A percentile compares a stretch with the other conserved stretches of the same genome.
phyloP scores from a whole-genome alignment of 306 rosid genomes.

The Lathyrus tuberosus region DNA sequence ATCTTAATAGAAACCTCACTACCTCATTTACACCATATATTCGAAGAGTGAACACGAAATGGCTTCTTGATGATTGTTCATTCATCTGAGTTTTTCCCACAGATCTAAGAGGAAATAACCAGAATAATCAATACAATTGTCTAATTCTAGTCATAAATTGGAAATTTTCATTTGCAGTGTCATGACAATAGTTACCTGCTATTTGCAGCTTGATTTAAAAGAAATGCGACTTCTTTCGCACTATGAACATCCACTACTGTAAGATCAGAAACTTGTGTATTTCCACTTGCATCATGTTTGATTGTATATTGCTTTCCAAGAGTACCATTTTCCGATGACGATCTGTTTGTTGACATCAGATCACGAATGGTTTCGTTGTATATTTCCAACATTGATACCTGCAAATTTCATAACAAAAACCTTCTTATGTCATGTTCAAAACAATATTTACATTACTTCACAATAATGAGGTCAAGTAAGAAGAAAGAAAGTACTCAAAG shows the following conservation, averaged over 20 bases:
- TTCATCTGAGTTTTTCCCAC: constrained; percentile 99
- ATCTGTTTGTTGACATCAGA: constrained; percentile 67
- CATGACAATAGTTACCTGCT: constrained; percentile 67
- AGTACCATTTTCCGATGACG: constrained; percentile 66
- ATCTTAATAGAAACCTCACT: constrained; percentile 32
- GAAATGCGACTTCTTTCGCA: constrained; percentile 86
- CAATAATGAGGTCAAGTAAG: constrained; percentile 8
- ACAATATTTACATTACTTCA: background rate
- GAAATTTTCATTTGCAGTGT: constrained; percentile 1
- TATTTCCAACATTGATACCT: constrained; percentile 99
- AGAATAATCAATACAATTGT: constrained; percentile 23
- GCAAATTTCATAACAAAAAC: constrained; percentile 13
- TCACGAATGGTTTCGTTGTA: constrained; percentile 94
- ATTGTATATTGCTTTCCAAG: constrained; percentile 83
- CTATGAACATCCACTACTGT: constrained; percentile 88
- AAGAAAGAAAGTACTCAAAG: constrained; percentile 35
- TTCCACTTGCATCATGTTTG: constrained; percentile 85
- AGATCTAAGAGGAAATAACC: constrained; percentile 55
- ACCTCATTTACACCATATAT: constrained; percentile 97
- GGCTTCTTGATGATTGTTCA: constrained; percentile 97
- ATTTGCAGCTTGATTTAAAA: constrained; percentile 81
- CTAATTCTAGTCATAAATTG: background rate
- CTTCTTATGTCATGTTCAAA: constrained; percentile 11
- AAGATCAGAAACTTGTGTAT: constrained; percentile 86
- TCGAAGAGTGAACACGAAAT: constrained; percentile 93